Base-by-base conservation (phyloP, 1,139 yeast species). In the Yamadazyma dushanensis region DNA sequence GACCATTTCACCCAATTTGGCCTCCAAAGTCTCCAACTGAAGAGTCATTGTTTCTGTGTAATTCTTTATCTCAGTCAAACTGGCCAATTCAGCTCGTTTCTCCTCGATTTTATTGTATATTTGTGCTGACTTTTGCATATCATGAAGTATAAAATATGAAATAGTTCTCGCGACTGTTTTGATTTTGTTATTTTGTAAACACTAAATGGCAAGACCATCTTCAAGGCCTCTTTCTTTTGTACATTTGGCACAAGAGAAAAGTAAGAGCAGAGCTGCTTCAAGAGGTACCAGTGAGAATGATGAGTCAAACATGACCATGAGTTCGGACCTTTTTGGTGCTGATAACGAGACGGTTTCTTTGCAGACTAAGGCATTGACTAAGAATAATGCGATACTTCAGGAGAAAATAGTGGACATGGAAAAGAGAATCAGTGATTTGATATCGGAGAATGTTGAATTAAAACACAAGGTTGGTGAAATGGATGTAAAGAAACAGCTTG, bases 341-440 rank as follows among this genome's bases (percentile, higher is more conserved):
- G 8, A n/a, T 11, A 18, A 25, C 18, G 27, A 25, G 13, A 25
- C 33, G 30, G 29, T 59, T 33, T 63, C 64, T 38, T 45, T 50
- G 8, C 82, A 80, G 49, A 80, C 80, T 53, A 65, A 64, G 41
- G 67, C 74, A 14, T 56, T 82, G 26, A 83, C 84, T 1, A 72
- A 69, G 44, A 73, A 72, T 37, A 80, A 80, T 51, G 70, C 80
- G 6, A 53, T 68, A 16, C 59, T 81, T 53, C 60, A 71, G 59
- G 50, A 67, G 23, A 73, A 66, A 41, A 61, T 81, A 13, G 57
- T 70, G 2, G 77, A 71, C 18, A 55, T 82, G 55, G 86, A 81
- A 50, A 49, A 56, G 10, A 70, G 63, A 41, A 53, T 76, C 16
- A 62, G 71, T 29, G 71, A 66, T 16, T 54, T 74, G 41, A 66